Conservation (phyloP, 1,139 yeast species). For the Taphrina wiesneri region DNA sequence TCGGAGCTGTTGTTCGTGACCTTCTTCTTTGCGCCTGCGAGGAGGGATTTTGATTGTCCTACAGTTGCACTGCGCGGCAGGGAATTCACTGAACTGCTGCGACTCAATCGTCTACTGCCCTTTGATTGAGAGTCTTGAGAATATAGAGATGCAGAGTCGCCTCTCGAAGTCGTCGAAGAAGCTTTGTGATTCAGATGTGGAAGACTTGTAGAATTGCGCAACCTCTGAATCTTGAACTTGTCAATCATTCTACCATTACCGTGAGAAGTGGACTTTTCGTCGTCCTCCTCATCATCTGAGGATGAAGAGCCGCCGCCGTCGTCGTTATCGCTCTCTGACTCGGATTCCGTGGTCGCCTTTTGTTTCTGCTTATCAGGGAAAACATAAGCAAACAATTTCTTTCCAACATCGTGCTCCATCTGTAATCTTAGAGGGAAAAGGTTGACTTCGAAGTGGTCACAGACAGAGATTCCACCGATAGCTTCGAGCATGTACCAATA, state of each 20-base stretch:
- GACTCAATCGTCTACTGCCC: not conserved
- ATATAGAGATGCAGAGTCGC: conserved; percentile 1
- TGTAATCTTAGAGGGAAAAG: conserved; percentile 71
- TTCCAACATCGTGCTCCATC: conserved; percentile 69
- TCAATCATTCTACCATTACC: not conserved
- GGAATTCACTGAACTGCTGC: not conserved
- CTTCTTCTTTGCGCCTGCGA: not conserved
- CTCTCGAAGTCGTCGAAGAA: not conserved
- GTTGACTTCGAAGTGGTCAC: conserved; percentile 54
- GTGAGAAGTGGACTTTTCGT: not conserved
- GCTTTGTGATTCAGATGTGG: not conserved
- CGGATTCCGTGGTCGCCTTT: conserved; percentile 7
- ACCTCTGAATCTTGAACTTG: not conserved
- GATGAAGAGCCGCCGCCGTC: not conserved
- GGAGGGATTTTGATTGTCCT: not conserved
- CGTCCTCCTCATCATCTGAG: conserved; percentile 1
- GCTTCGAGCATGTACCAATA: conserved; percentile 76
- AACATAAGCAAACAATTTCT: conserved; percentile 60
- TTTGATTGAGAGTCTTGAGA: conserved; percentile 3
- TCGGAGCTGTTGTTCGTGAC: conserved; percentile 42
- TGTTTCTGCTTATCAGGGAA: conserved; percentile 53
- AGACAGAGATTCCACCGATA: conserved; percentile 80
- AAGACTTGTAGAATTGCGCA: conserved; percentile 10
- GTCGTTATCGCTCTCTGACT: not conserved
- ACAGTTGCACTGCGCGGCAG: not conserved